phyloP scores from a whole-genome alignment of 768 basidiomycete species.

The Podaxis carcinomalis region DNA sequence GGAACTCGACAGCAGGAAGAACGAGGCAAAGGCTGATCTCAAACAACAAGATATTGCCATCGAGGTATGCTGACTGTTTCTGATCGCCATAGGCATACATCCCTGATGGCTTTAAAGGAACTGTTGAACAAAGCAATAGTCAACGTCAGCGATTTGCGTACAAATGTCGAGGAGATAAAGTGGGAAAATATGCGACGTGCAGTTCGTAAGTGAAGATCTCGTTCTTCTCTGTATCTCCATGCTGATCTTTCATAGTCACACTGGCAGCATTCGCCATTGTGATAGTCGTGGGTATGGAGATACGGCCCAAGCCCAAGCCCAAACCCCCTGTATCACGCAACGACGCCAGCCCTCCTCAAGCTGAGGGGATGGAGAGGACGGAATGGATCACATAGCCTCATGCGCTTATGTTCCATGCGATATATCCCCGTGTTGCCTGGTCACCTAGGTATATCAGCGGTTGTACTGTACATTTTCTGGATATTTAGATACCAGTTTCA shows the following conservation, averaged over 20 bases:
- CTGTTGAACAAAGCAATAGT: slow-evolving; percentile 73
- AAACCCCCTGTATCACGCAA: slow-evolving; percentile 18
- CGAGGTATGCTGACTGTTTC: slow-evolving; percentile 46
- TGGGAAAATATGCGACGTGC: slow-evolving; percentile 88
- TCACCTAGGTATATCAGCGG: not conserved
- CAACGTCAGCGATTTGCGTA: slow-evolving; percentile 70
- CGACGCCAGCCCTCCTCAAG: slow-evolving; percentile 24
- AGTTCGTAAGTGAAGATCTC: slow-evolving; percentile 49
- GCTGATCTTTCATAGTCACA: slow-evolving; percentile 38
- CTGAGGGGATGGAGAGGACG: slow-evolving; percentile 29
- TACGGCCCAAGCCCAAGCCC: slow-evolving; percentile 41
- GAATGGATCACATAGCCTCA: slow-evolving; percentile 27
- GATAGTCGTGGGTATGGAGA: slow-evolving; percentile 68
- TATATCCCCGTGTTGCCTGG: not conserved
- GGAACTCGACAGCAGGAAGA: slow-evolving; percentile 92
- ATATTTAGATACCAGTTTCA: slow-evolving; percentile 3
- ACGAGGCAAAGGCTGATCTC: slow-evolving; percentile 79
- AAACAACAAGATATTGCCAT: slow-evolving; percentile 83
- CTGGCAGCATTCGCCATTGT: slow-evolving; percentile 63
- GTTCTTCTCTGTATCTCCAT: not conserved
- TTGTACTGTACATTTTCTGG: slow-evolving; percentile 8
- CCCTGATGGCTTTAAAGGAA: slow-evolving; percentile 40
- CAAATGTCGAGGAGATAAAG: slow-evolving; percentile 78
- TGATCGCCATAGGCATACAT: not conserved
- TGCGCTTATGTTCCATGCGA: not conserved